Evolutionary conservation across 495 filamentous ascomycete species (phyloP).

Genomic region (Rostrohypoxylon terebratum): DNA sequence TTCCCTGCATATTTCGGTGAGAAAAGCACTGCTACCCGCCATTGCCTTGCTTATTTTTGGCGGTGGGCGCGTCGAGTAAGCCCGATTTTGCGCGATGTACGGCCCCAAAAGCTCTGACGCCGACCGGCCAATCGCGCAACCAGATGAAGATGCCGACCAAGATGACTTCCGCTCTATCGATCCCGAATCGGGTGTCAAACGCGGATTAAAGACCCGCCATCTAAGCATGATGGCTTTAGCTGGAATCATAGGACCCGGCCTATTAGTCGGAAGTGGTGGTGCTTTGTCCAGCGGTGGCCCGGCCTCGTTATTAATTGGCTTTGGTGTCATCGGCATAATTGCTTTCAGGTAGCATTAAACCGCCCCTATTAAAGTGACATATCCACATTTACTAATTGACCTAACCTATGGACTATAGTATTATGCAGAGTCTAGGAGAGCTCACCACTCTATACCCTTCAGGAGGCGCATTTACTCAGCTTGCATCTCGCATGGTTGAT

Average conservation of each 20-base stretch:
- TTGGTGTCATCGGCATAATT: conserved; percentile 72
- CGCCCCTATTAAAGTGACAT: conserved; percentile 11
- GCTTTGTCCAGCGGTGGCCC: conserved; percentile 71
- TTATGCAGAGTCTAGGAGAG: conserved; percentile 75
- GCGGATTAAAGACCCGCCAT: conserved; percentile 74
- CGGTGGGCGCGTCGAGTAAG: not conserved
- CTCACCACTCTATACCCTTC: conserved; percentile 76
- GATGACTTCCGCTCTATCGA: conserved; percentile 59
- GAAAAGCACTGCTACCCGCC: not conserved
- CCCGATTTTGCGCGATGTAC: conserved; percentile 18
- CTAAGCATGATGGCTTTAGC: conserved; percentile 77
- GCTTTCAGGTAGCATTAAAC: conserved; percentile 63
- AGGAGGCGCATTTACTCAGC: conserved; percentile 68
- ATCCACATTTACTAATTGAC: conserved; percentile 11
- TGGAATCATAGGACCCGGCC: conserved; percentile 67
- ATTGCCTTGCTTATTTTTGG: conserved; percentile 7
- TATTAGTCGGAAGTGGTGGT: conserved; percentile 69
- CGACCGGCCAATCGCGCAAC: conserved; percentile 17
- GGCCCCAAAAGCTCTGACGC: conserved; percentile 27
- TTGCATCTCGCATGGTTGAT: conserved; percentile 78
- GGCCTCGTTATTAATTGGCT: conserved; percentile 72
- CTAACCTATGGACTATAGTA: conserved; percentile 37
- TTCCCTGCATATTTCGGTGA: not conserved
- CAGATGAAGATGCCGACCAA: conserved; percentile 35
- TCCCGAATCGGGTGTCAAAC: conserved; percentile 62